These are phyloP conservation scores for Ramaria rubella DNA, from an alignment of 768 basidiomycete species.

Conservation along the genomic window DNA sequence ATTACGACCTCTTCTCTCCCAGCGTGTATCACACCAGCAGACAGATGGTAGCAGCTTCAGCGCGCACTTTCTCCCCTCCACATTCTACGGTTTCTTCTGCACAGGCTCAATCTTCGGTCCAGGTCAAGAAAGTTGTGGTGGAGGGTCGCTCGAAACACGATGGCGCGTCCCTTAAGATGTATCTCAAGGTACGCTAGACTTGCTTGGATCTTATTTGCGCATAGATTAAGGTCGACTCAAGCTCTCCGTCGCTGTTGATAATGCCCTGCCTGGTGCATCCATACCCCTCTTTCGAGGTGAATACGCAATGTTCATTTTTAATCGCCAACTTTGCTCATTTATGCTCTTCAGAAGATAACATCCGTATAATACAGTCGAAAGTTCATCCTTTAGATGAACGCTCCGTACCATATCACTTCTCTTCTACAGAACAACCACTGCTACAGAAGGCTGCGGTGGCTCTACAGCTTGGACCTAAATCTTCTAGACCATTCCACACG, in stretches of 20 bases:
- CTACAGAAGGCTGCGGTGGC: constrained; percentile 64
- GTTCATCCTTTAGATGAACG: constrained; percentile 70
- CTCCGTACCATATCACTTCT: constrained; percentile 72
- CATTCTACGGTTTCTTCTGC: constrained; percentile 1
- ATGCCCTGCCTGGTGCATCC: constrained; percentile 56
- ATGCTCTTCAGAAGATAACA: constrained; percentile 59
- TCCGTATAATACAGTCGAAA: constrained; percentile 66
- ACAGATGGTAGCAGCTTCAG: not conserved
- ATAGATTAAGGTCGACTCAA: constrained; percentile 20
- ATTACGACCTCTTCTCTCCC: not conserved
- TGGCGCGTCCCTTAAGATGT: constrained; percentile 64
- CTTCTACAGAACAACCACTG: constrained; percentile 52
- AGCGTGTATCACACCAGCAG: not conserved
- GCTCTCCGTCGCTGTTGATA: constrained; percentile 66
- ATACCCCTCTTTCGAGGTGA: constrained; percentile 69
- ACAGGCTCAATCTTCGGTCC: not conserved
- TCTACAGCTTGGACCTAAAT: constrained; percentile 57
- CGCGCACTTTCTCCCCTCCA: constrained; percentile 6
- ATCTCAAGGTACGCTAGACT: constrained; percentile 53
- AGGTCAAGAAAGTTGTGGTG: constrained; percentile 7
- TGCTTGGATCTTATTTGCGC: not conserved
- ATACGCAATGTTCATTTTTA: constrained; percentile 11
- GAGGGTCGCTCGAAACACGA: constrained; percentile 27
- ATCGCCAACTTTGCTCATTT: not conserved
- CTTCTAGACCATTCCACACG: constrained; percentile 53